phyloP scores from a whole-genome alignment of 2,329 filamentous ascomycete genomes.

The Fusarium sp. region DNA sequence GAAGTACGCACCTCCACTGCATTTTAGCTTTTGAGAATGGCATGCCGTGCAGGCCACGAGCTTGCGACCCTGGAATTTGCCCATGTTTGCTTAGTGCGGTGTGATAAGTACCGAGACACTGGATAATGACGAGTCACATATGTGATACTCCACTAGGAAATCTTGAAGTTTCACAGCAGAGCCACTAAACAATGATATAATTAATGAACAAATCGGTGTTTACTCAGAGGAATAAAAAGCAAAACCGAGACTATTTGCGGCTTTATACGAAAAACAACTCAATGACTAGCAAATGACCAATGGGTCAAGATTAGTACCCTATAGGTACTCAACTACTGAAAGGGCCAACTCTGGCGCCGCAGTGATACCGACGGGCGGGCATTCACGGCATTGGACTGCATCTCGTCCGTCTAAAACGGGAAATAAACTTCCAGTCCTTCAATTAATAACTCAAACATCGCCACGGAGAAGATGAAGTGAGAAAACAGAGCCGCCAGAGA shows the following conservation, averaged over 20 bases:
- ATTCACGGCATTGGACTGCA: not conserved
- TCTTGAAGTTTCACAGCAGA: not conserved
- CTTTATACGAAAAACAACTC: not conserved
- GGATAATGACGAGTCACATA: not conserved
- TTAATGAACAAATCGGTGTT: not conserved
- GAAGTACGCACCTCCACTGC: not conserved
- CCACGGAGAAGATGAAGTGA: not conserved
- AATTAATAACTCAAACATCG: not conserved
- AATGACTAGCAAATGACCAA: not conserved
- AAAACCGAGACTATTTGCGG: not conserved
- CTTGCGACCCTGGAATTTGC: not conserved
- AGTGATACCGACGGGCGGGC: not conserved
- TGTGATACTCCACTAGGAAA: not conserved
- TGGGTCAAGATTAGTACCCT: not conserved
- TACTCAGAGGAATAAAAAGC: not conserved
- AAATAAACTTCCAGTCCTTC: not conserved
- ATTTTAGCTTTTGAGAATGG: conserved; percentile 2
- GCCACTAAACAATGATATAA: not conserved
- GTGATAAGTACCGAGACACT: not conserved
- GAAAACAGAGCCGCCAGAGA: conserved; percentile 24
- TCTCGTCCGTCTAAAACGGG: not conserved
- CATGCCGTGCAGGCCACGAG: not conserved
- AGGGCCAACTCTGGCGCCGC: not conserved
- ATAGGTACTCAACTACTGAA: not conserved
- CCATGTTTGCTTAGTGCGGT: not conserved